Percentiles rank a stretch among this genome's conserved stretches.
Evolutionary conservation across 2,329 filamentous ascomycete genomes (phyloP).

Genomic region (Helotiales sp.): DNA sequence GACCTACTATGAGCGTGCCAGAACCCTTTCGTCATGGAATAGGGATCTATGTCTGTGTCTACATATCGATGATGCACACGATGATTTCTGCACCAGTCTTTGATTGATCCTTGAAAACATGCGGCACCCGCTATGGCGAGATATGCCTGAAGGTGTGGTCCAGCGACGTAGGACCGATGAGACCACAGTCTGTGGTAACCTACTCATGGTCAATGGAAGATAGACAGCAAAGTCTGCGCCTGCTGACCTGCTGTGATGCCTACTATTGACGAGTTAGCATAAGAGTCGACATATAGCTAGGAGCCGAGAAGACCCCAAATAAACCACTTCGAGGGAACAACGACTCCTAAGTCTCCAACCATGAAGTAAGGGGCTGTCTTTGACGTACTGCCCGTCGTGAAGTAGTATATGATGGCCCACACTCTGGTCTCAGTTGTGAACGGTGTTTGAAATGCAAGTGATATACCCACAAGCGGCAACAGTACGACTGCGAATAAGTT

Average conservation of each 20-base stretch:
- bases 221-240: background rate
- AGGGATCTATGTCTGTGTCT: constrained; percentile 89
- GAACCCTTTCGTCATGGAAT: constrained; percentile 86
- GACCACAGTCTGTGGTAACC: constrained; percentile 85
- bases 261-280: background rate
- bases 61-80: constrained; percentile 89
- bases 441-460: no score
- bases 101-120: constrained; percentile 80
- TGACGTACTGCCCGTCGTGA: no score
- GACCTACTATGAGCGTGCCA: constrained; percentile 79
- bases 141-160: constrained; percentile 74
- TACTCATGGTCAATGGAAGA: constrained; percentile 24
- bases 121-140: constrained; percentile 81
- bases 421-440: no score
- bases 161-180: constrained; percentile 80
- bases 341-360: no score
- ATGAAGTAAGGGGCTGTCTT: no score
- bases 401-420: no score
- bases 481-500: no score
- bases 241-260: constrained; percentile 75
- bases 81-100: constrained; percentile 88
- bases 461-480: no score
- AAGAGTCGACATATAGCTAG: no score
- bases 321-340: no score
- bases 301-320: no score